Conservation (phyloP, 2,329 filamentous ascomycete species). For the Ophiosphaerella korrae region DNA sequence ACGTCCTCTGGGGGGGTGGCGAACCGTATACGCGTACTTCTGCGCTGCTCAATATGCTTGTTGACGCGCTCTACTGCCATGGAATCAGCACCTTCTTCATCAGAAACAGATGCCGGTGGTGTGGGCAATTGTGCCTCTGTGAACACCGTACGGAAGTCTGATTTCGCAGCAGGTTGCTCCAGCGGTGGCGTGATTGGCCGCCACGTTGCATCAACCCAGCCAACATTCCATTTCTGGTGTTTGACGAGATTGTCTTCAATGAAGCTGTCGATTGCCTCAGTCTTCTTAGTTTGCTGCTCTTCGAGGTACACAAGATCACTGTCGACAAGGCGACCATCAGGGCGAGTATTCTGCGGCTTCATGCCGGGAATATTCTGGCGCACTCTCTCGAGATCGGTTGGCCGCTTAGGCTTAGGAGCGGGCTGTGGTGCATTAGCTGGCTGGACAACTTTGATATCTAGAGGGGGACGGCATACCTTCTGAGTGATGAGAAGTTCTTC, state of each 20-base stretch:
- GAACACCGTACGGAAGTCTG: constrained; percentile 48
- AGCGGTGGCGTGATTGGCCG: constrained; percentile 80
- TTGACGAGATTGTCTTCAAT: constrained; percentile 87
- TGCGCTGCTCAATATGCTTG: constrained; percentile 30
- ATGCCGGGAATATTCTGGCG: constrained; percentile 71
- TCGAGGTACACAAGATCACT: constrained; percentile 78
- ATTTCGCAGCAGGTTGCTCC: constrained; percentile 53
- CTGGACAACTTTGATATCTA: constrained; percentile 20
- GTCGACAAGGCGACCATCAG: constrained; percentile 72
- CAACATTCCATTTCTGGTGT: constrained; percentile 89
- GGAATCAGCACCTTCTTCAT: constrained; percentile 48
- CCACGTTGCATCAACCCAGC: constrained; percentile 85
- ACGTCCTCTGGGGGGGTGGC: constrained; percentile 47
- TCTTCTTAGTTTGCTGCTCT: constrained; percentile 79
- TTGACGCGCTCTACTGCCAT: constrained; percentile 45
- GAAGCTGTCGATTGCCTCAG: constrained; percentile 78
- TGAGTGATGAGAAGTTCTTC: constrained; percentile 86
- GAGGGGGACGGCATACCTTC: constrained; percentile 66
- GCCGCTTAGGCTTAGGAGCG: constrained; percentile 58
- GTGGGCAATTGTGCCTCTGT: constrained; percentile 51
- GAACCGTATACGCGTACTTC: constrained; percentile 43
- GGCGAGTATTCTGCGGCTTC: constrained; percentile 56
- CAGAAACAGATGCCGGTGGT: constrained; percentile 54
- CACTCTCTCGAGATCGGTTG: constrained; percentile 61
- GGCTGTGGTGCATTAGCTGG: constrained; percentile 35